Evolutionary conservation across 139 green algal genomes (phyloP), one percentile per base, ranked within the genome.

Genomic region (Chlorella sp.): DNA sequence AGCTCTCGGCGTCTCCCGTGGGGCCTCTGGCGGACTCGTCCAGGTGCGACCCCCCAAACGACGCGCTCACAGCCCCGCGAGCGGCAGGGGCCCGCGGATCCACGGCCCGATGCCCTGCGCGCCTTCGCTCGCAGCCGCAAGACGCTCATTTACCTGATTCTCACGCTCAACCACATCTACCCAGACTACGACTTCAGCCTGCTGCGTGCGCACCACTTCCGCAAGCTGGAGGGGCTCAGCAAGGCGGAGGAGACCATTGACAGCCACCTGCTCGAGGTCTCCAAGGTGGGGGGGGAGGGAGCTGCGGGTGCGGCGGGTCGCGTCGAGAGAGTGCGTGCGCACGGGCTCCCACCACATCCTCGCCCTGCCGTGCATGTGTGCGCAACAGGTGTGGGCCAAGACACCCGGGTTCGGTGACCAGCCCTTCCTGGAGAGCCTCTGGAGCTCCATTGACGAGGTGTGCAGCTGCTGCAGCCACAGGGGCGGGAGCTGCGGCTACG

Each of bases 71-170:
- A n/a, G n/a, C n/a, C n/a, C n/a, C n/a, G n/a, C n/a, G n/a, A n/a
- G n/a, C n/a, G n/a, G n/a, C n/a, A n/a, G n/a, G n/a, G n/a, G n/a
- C n/a, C n/a, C n/a, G n/a, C n/a, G n/a, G n/a, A n/a, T n/a, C n/a
- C n/a, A n/a, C n/a, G n/a, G n/a, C n/a, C n/a, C 20, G 49, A 14
- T 14, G 14, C 14, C 14, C 63, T 70, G 50, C 35, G 2, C 36
- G 10, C 30, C 49, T n/a, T 20, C n/a, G n/a, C n/a, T n/a, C 71
- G 72, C 83, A 96, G 89, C 67, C 90, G 95, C 36, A 95, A 91
- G 81, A 99, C 95, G 1, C 83, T 99, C n/a, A 94, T 98, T 36
- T 97, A 98, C 85, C 87, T 99, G 24, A 98, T 99, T 76, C 84
- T 98, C 35, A 98, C 95, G 10, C 85, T 99, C 10, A 98, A 99